phyloP scores from a whole-genome alignment of 257 asterid species.

The Leonotis leonurus region DNA sequence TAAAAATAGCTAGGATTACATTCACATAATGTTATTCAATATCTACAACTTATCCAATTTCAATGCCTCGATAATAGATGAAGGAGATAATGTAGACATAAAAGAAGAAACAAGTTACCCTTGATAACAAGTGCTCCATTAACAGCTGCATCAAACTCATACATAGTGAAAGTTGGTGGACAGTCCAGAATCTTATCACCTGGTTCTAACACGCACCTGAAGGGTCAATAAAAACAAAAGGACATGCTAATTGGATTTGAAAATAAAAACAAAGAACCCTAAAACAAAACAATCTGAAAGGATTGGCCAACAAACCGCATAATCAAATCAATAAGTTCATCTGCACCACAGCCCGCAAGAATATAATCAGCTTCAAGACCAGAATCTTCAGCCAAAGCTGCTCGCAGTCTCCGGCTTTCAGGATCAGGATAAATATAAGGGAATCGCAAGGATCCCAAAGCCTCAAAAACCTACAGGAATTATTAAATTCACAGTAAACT shows the following conservation, averaged over 20 bases:
- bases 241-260: background rate
- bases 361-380: slow-evolving; percentile 89
- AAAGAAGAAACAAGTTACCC: no score
- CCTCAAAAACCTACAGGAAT: slow-evolving; percentile 71
- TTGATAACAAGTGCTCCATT: slow-evolving; percentile 85
- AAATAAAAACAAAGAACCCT: background rate
- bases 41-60: background rate
- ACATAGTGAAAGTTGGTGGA: slow-evolving; percentile 97
- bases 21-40: background rate
- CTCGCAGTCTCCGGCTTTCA: slow-evolving; percentile 85
- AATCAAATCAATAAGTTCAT: slow-evolving; percentile 90
- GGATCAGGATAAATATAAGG: slow-evolving; percentile 98
- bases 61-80: background rate
- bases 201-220: slow-evolving; percentile 89
- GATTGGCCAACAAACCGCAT: slow-evolving; percentile 55
- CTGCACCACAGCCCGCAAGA: slow-evolving; percentile 96
- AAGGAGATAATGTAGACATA: background rate
- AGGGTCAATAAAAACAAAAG: slow-evolving; percentile 18
- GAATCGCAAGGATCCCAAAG: slow-evolving; percentile 76
- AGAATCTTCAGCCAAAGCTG: slow-evolving; percentile 92
- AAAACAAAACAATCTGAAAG: background rate
- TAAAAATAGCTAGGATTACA: no score
- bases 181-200: slow-evolving; percentile 94
- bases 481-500: slow-evolving; percentile 8
- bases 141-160: slow-evolving; percentile 97